Evolutionary conservation across 2,329 filamentous ascomycete species (phyloP), one percentile per base, ranked within the genome.

Genomic region (Nothophoma quercina): DNA sequence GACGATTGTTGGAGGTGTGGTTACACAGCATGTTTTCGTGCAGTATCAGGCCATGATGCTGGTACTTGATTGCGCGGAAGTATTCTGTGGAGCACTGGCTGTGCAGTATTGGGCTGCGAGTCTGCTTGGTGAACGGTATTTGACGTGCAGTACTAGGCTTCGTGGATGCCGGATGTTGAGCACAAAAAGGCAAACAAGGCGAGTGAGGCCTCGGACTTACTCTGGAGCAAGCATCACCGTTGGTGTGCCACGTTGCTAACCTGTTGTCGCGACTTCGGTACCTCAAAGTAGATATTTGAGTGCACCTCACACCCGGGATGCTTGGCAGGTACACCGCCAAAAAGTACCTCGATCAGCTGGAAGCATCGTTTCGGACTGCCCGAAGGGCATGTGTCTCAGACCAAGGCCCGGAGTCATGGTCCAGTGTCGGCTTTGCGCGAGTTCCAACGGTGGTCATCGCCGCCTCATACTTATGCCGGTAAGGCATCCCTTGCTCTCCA

Each of bases 251-350:
- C 12, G 23, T 21, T 48, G 25, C 43, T 43, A 39, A 12, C 36
- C 19, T 28, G 6, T 21, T 30, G 15, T 16, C 10, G 10, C 10
- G 12, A 23, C 10, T 6, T 33, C 22, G 19, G 7, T 26, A 10
- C 16, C 40, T 32, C 26, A 10, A 7, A 32, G 10, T 12, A 9
- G 21, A 4, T n/a, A 15, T 10, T 29, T 2, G 10, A 5, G 19
- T 43, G 32, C n/a, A 6, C 12, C 16, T 18, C 15, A 10, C 10
- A 8, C 10, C 8, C 15, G 12, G 18, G 25, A 32, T n/a, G 7
- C 32, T 53, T 48, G 50, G 50, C 50, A 53, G 50, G 50, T 29
- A 53, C 43, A 19, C 39, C 39, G 39, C 43, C 33, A 34, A 29
- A 29, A 44, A 1, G 18, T 13, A 43, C 36, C 38, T 19, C 15